Evolutionary conservation across 1,284 basidiomycete genomes (phyloP).

Genomic region (Boletellus dicymbophilus): DNA sequence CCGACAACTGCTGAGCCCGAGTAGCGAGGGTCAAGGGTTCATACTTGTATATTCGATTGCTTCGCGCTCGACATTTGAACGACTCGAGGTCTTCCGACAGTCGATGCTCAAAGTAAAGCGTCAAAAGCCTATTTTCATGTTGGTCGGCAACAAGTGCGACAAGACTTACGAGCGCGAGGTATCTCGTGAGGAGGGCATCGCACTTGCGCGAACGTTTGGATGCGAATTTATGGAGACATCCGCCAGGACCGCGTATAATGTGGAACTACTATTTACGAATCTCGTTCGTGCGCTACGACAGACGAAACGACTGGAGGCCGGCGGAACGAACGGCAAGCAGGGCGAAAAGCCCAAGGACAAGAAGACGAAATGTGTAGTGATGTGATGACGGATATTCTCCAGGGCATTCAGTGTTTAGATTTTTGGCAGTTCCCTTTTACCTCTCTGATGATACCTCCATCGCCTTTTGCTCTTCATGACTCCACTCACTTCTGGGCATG

Average conservation of each 20-base stretch:
- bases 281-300: constrained; percentile 88
- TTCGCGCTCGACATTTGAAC: constrained; percentile 92
- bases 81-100: constrained; percentile 93
- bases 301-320: constrained; percentile 42
- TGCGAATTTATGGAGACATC: constrained; percentile 98
- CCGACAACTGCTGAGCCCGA: constrained; percentile 12
- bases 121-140: constrained; percentile 82
- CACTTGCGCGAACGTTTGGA: constrained; percentile 84
- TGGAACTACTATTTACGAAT: constrained; percentile 91
- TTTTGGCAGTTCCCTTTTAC: constrained; percentile 49
- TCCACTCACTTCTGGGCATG: constrained; percentile 32
- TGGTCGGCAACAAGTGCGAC: constrained; percentile 93
- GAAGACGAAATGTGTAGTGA: constrained; percentile 70
- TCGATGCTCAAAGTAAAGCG: constrained; percentile 95
- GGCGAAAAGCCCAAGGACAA: constrained; percentile 41
- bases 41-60: constrained; percentile 99
- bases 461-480: constrained; percentile 36
- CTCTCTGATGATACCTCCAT: constrained; percentile 77
- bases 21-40: constrained; percentile 96
- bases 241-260: constrained; percentile 94
- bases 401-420: constrained; percentile 65
- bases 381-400: constrained; percentile 72
- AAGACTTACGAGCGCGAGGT: constrained; percentile 86
- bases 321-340: constrained; percentile 32
- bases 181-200: constrained; percentile 84